Evolutionary conservation across 2,329 filamentous ascomycete genomes (phyloP).

Genomic region (Aspergillus luchuensis): DNA sequence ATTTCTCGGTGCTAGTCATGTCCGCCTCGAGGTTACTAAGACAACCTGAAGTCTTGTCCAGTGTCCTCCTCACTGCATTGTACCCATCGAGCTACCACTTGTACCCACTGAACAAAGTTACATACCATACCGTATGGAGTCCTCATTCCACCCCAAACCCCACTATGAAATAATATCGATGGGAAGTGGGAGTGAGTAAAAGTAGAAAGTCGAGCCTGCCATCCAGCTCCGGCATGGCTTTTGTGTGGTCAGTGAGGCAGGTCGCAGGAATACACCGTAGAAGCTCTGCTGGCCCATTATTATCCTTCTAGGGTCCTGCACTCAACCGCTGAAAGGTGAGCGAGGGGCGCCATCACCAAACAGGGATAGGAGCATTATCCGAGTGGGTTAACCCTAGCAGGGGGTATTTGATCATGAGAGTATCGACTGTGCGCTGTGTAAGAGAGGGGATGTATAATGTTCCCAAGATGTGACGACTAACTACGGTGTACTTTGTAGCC

Average conservation of each 20-base stretch:
- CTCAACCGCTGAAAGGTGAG: slow-evolving; percentile 7
- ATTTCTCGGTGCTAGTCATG: not conserved
- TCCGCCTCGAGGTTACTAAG: slow-evolving; percentile 1
- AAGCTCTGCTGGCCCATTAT: not conserved
- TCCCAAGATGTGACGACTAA: too few relatives aligned
- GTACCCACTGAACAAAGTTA: slow-evolving; percentile 19
- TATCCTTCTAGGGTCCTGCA: slow-evolving; percentile 1
- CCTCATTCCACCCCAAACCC: slow-evolving; percentile 19
- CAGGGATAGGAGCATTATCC: slow-evolving; percentile 19
- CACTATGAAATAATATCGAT: slow-evolving; percentile 15
- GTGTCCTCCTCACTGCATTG: not conserved
- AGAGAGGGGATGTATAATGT: too few relatives aligned
- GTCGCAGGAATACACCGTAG: not conserved
- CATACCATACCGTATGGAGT: slow-evolving; percentile 22
- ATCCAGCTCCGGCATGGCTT: not conserved
- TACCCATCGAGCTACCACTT: not conserved
- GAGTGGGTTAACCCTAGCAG: slow-evolving; percentile 3
- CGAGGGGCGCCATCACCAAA: slow-evolving; percentile 12
- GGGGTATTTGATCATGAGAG: slow-evolving; percentile 1
- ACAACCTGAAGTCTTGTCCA: slow-evolving; percentile 5
- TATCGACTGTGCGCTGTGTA: not conserved
- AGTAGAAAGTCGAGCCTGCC: slow-evolving; percentile 9
- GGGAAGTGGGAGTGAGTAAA: not conserved
- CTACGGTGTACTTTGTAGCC: too few relatives aligned
- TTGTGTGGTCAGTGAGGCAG: not conserved